Percentiles rank a stretch among this genome's conserved stretches.
phyloP scores from a whole-genome alignment of 495 filamentous ascomycete genomes.

The Paragyromitra xinjiangensis region DNA sequence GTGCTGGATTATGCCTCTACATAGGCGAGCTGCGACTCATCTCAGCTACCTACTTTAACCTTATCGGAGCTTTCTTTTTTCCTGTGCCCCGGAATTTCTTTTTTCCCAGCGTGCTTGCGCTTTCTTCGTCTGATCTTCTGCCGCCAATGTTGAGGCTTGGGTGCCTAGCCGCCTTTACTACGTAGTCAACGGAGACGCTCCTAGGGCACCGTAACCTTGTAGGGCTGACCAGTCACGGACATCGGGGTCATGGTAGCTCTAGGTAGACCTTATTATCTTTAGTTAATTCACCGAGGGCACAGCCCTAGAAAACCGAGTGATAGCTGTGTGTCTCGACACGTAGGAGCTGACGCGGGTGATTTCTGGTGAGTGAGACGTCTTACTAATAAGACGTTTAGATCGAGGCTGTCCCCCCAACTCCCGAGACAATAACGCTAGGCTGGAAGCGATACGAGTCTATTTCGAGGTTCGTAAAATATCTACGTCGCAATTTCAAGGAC shows the following conservation, averaged over 20 bases:
- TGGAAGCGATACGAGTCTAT: background rate
- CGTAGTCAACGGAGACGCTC: background rate
- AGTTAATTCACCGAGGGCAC: background rate
- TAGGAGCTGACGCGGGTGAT: background rate
- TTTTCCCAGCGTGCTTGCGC: background rate
- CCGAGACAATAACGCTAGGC: background rate
- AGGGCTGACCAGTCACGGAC: background rate
- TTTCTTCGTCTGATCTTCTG: background rate
- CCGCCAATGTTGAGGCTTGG: background rate
- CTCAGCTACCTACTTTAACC: constrained; percentile 8
- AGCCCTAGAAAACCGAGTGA: background rate
- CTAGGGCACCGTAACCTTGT: background rate
- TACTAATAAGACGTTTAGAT: background rate
- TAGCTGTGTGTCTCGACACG: background rate
- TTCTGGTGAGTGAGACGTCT: constrained; percentile 4
- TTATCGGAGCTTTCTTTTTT: constrained; percentile 13
- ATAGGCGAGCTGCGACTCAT: background rate
- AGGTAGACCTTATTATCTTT: no score
- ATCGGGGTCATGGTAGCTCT: background rate
- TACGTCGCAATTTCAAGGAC: no score
- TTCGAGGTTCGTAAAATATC: background rate
- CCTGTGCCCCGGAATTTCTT: background rate
- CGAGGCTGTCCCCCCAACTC: background rate
- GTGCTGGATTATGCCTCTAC: background rate
- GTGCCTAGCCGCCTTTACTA: background rate